Evolutionary conservation across 2,329 filamentous ascomycete genomes (phyloP), one percentile per base, ranked within the genome.

Genomic region (Fusarium burgessii): DNA sequence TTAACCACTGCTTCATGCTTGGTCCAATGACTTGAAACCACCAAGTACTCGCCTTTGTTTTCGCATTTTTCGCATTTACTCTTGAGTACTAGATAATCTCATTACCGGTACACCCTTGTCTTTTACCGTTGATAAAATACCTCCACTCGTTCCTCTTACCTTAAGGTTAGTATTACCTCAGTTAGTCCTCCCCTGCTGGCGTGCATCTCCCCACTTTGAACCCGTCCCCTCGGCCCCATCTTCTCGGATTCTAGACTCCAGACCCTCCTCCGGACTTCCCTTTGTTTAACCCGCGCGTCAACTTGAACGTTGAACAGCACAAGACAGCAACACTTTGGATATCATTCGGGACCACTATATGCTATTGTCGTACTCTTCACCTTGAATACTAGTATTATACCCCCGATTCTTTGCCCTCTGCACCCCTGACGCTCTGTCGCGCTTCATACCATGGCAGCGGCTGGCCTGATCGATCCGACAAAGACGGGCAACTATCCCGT

Each of bases 401-500:
- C 17, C 40, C 18, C 36, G n/a, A 45, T 27, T n/a, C 17, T 20
- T 46, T 10, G 9, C 25, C n/a, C 18, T 20, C 29, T 23, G 46
- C 25, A 20, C 18, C 33, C 35, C 29, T 43, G 42, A 45, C 50
- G 23, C n/a, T n/a, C 35, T 20, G 23, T 61, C 55, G 58, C 57
- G 58, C 56, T 58, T 46, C 60, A 56, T 65, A 67, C 57, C 35
- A 67, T 67, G 64, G 79, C 74, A 43, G 60, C 64, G 70, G 62
- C 78, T 77, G 82, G 78, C 72, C 76, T 85, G 58, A 84, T 91
- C 63, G 88, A 91, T 79, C 87, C 89, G 66, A 89, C 88, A 58
- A 86, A 88, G 79, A 82, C 84, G 63, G 88, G 84, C 62, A 88
- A 89, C 76, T 91, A 91, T 75, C 89, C 88, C 52, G 86, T 91